A percentile compares a stretch with the other conserved stretches of the same genome.
phyloP scores from a whole-genome alignment of 2,329 filamentous ascomycete genomes.

The Magnaporthiopsis poae region DNA sequence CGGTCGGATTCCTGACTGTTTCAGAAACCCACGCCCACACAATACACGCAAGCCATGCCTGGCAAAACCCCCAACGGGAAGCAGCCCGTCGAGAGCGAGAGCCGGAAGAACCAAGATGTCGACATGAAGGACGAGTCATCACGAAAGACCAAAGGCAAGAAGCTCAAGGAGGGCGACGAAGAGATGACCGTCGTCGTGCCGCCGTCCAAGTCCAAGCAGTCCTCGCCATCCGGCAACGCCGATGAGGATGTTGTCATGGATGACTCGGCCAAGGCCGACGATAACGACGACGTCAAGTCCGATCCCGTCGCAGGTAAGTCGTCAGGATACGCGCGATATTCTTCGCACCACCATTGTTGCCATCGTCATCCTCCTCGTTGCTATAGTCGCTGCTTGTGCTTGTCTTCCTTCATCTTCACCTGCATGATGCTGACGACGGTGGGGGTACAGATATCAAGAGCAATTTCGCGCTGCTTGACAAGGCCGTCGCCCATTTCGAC shows the following conservation, averaged over 20 bases:
- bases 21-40: neutral
- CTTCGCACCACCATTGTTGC: neutral
- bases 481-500: conserved; percentile 87
- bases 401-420: neutral
- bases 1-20: neutral
- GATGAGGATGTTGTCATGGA: conserved; percentile 67
- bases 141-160: conserved; percentile 57
- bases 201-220: conserved; percentile 55
- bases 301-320: conserved; percentile 53
- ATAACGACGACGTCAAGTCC: conserved; percentile 40
- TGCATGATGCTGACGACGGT: conserved; percentile 13
- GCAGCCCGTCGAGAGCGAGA: conserved; percentile 58
- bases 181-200: conserved; percentile 77
- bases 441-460: conserved; percentile 69
- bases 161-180: conserved; percentile 61
- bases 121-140: conserved; percentile 53
- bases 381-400: neutral
- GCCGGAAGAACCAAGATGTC: conserved; percentile 55
- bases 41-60: conserved; percentile 43
- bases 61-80: conserved; percentile 67
- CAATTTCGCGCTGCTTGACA: conserved; percentile 85
- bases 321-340: conserved; percentile 3
- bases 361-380: neutral
- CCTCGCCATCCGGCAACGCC: conserved; percentile 46
- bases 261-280: conserved; percentile 39